Conservation (phyloP, 2,329 filamentous ascomycete species). For the Scedosporium apiospermum region DNA sequence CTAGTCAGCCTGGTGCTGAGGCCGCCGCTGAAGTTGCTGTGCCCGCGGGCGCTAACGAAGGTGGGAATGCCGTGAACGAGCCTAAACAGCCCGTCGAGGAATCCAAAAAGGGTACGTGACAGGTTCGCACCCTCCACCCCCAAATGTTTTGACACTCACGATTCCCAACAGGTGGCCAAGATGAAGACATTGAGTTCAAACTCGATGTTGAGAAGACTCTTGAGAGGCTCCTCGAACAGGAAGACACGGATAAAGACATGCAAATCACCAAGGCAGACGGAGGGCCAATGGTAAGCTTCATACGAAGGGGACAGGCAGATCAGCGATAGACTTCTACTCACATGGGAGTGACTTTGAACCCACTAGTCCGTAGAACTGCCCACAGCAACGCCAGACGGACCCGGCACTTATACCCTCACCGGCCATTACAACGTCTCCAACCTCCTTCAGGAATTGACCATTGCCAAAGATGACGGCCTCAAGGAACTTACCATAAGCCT, state of each 20-base stretch:
- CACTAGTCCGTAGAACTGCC: not conserved
- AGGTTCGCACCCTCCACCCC: not conserved
- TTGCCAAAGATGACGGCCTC: slow-evolving; percentile 83
- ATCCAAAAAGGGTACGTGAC: too few relatives aligned
- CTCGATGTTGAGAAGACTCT: slow-evolving; percentile 81
- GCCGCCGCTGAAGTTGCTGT: not conserved
- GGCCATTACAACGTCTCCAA: slow-evolving; percentile 98
- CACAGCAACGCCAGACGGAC: not conserved
- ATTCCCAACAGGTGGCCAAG: not conserved
- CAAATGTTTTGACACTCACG: not conserved
- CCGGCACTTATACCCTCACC: slow-evolving; percentile 64
- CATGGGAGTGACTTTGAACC: not conserved
- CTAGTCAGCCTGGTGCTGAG: not conserved
- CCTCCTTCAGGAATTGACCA: slow-evolving; percentile 83
- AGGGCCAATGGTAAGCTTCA: slow-evolving; percentile 65
- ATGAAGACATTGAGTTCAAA: slow-evolving; percentile 44
- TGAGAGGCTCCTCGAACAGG: slow-evolving; percentile 67
- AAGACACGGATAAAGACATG: slow-evolving; percentile 90
- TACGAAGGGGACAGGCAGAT: not conserved
- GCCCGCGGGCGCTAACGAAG: not conserved
- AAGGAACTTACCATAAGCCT: slow-evolving; percentile 89
- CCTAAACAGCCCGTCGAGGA: too few relatives aligned
- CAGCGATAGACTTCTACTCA: not conserved
- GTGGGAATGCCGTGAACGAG: not conserved
- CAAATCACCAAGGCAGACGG: slow-evolving; percentile 97